phyloP scores from a whole-genome alignment of 768 basidiomycete species.

The Boletus sp. region DNA sequence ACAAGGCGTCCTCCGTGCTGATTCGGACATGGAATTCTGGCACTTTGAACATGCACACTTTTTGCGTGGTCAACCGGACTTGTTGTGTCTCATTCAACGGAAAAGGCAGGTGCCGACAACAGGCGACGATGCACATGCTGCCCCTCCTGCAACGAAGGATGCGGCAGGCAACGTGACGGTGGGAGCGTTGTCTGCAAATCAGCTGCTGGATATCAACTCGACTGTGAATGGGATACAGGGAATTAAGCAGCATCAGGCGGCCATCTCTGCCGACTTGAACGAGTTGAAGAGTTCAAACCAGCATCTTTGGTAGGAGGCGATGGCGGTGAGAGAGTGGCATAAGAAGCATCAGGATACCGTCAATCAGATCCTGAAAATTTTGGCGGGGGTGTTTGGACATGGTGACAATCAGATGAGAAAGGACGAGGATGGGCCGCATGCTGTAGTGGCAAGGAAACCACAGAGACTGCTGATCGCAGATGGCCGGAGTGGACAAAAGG shows the following conservation, averaged over 20 bases:
- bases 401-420: slow-evolving; percentile 38
- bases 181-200: slow-evolving; percentile 40
- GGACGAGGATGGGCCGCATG: slow-evolving; percentile 35
- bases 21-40: slow-evolving; percentile 79
- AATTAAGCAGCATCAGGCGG: slow-evolving; percentile 88
- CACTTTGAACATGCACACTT: slow-evolving; percentile 94
- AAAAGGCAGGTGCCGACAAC: slow-evolving; percentile 56
- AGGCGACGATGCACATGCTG: slow-evolving; percentile 33
- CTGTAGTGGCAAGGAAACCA: slow-evolving; percentile 49
- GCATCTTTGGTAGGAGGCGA: slow-evolving; percentile 86
- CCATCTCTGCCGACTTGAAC: slow-evolving; percentile 87
- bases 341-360: slow-evolving; percentile 96
- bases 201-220: slow-evolving; percentile 72
- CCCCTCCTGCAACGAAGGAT: slow-evolving; percentile 16
- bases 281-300: slow-evolving; percentile 87
- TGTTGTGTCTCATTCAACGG: slow-evolving; percentile 83
- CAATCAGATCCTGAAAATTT: slow-evolving; percentile 90
- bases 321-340: slow-evolving; percentile 72
- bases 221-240: slow-evolving; percentile 80
- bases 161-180: slow-evolving; percentile 13
- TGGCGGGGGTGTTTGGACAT: slow-evolving; percentile 87
- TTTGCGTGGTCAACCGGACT: slow-evolving; percentile 82
- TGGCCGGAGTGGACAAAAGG: slow-evolving; percentile 37
- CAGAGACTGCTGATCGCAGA: slow-evolving; percentile 71
- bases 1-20: slow-evolving; percentile 86